phyloP scores from a whole-genome alignment of 73 alveolate genomes.

The Paramecium pentaurelia region DNA sequence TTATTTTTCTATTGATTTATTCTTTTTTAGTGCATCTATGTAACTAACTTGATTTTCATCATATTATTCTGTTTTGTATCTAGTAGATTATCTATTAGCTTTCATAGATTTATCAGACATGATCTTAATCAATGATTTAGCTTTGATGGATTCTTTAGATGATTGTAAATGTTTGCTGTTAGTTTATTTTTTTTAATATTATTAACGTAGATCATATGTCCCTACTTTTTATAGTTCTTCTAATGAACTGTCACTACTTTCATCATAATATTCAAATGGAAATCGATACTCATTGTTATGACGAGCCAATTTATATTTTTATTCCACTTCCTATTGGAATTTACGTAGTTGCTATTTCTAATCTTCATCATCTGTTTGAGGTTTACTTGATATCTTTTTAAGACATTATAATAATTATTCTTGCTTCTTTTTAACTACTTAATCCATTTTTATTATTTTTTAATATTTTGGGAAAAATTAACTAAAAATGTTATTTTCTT shows the following conservation, averaged over 20 bases:
- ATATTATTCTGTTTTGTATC: slow-evolving; percentile 9
- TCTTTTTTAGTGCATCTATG: neutral
- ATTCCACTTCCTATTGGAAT: neutral
- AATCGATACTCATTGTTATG: neutral
- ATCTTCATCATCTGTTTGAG: slow-evolving; percentile 9
- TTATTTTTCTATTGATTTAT: neutral
- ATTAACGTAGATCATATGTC: neutral
- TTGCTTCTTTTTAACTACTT: slow-evolving; percentile 19
- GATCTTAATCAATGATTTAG: neutral
- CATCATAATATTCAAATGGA: neutral
- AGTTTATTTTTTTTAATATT: neutral
- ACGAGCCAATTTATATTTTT: neutral
- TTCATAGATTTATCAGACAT: neutral
- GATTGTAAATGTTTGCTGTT: neutral
- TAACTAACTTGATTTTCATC: neutral
- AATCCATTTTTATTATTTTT: slow-evolving; percentile 3
- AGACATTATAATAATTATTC: neutral
- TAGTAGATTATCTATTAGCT: neutral
- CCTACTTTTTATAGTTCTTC: slow-evolving; percentile 3
- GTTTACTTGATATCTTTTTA: slow-evolving; percentile 2
- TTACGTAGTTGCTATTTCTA: neutral
- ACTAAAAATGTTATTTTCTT: neutral
- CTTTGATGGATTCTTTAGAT: neutral
- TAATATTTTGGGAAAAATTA: neutral
- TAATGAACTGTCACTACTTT: neutral